These are phyloP conservation scores for Talaromyces amestolkiae DNA, from an alignment of 2,329 filamentous ascomycete species.

Conservation along the genomic window DNA sequence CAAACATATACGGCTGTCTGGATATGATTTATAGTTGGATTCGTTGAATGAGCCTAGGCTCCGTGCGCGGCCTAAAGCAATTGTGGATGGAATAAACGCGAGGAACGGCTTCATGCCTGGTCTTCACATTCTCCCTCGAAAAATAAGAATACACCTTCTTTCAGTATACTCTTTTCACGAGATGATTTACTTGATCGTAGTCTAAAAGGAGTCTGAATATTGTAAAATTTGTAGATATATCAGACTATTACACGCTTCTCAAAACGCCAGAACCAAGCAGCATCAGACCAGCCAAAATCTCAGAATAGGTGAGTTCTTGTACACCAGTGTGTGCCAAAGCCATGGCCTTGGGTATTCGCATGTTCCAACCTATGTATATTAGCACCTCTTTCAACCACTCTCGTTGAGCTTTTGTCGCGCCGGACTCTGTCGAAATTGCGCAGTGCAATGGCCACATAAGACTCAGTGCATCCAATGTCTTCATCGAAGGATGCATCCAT, in stretches of 20 bases:
- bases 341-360: slow-evolving; percentile 13
- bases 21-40: slow-evolving; percentile 20
- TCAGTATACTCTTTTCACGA: not conserved
- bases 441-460: slow-evolving; percentile 8
- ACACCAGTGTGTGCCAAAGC: not conserved
- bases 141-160: slow-evolving; percentile 17
- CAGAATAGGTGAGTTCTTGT: not conserved
- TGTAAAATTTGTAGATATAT: not conserved
- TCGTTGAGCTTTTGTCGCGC: not conserved
- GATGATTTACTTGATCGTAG: not conserved
- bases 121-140: slow-evolving; percentile 46
- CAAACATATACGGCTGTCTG: slow-evolving; percentile 21
- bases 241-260: slow-evolving; percentile 1
- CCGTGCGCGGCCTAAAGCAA: slow-evolving; percentile 32
- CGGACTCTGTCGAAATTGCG: not conserved
- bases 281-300: not conserved
- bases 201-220: not conserved
- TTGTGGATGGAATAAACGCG: slow-evolving; percentile 53
- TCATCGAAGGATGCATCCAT: not conserved
- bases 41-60: slow-evolving; percentile 34
- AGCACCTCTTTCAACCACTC: not conserved
- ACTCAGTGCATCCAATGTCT: not conserved
- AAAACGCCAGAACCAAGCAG: not conserved
- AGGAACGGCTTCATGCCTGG: slow-evolving; percentile 54
- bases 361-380: not conserved